Evolutionary conservation across 2,329 filamentous ascomycete genomes (phyloP).

Genomic region (Zymoseptoria crescenta): DNA sequence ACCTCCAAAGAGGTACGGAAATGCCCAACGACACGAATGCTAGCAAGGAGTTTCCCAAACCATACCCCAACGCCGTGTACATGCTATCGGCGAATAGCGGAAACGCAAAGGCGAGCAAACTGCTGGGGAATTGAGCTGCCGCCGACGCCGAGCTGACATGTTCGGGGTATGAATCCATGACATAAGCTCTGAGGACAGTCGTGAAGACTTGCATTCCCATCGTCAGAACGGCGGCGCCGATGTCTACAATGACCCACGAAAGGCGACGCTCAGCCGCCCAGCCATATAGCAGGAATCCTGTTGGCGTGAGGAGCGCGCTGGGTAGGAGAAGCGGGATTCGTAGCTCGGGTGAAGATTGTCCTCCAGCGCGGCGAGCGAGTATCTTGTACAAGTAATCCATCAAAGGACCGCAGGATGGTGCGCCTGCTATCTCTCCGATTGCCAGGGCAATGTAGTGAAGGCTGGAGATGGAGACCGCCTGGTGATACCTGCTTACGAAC

Average conservation of each 20-base stretch:
- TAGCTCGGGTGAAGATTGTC: slow-evolving; percentile 14
- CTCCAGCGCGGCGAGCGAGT: slow-evolving; percentile 4
- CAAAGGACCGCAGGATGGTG: slow-evolving; percentile 10
- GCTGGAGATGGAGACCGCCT: slow-evolving; percentile 30
- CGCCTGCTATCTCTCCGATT: slow-evolving; percentile 28
- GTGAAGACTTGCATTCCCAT: slow-evolving; percentile 10
- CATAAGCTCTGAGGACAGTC: slow-evolving; percentile 27
- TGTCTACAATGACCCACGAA: slow-evolving; percentile 31
- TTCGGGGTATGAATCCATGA: slow-evolving; percentile 41
- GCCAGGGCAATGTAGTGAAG: slow-evolving; percentile 41
- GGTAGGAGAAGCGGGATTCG: slow-evolving; percentile 20
- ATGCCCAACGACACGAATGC: slow-evolving; percentile 9
- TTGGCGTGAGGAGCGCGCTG: slow-evolving; percentile 9
- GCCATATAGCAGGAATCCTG: slow-evolving; percentile 38
- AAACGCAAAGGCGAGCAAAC: slow-evolving; percentile 42
- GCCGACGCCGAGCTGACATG: slow-evolving; percentile 42
- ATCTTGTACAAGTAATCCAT: slow-evolving; percentile 12
- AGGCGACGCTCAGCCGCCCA: slow-evolving; percentile 35
- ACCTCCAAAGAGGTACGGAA: slow-evolving; percentile 9
- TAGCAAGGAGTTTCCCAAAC: slow-evolving; percentile 29
- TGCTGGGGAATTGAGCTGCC: slow-evolving; percentile 39
- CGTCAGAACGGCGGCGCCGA: slow-evolving; percentile 14
- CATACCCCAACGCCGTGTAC: slow-evolving; percentile 31
- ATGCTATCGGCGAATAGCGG: slow-evolving; percentile 41
- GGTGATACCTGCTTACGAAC: slow-evolving; percentile 31